phyloP scores from a whole-genome alignment of 192 early-diverging fungal genomes.

The Gamsiella multidivaricata region DNA sequence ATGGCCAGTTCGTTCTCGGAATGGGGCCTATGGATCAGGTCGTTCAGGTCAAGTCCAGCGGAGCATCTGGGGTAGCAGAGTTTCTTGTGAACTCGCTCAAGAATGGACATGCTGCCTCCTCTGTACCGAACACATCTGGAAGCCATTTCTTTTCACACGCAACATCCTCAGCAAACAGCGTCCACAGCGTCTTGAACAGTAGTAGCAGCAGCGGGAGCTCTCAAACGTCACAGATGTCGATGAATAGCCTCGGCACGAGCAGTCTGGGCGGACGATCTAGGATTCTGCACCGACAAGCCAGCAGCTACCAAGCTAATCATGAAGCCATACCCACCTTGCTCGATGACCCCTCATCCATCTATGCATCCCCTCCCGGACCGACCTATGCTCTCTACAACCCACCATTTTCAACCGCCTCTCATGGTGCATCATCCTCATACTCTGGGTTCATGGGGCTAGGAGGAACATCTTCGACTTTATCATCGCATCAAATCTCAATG shows the following conservation, averaged over 20 bases:
- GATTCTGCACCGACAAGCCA: slow-evolving; percentile 9
- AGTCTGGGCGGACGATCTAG: slow-evolving; percentile 4
- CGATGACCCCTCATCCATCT: slow-evolving; percentile 35
- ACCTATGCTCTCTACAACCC: slow-evolving; percentile 44
- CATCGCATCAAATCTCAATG: slow-evolving; percentile 23
- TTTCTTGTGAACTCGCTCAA: slow-evolving; percentile 49
- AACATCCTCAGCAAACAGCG: background rate
- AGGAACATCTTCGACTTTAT: slow-evolving; percentile 23
- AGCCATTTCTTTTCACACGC: slow-evolving; percentile 28
- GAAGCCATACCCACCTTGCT: slow-evolving; percentile 9
- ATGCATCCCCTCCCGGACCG: slow-evolving; percentile 26
- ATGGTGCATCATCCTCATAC: slow-evolving; percentile 24
- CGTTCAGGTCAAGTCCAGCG: slow-evolving; percentile 10
- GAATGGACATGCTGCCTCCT: slow-evolving; percentile 16
- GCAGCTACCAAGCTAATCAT: background rate
- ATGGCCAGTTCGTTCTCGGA: slow-evolving; percentile 36
- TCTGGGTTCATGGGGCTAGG: slow-evolving; percentile 12
- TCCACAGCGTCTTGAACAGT: background rate
- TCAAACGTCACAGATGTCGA: slow-evolving; percentile 6
- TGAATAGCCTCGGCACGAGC: background rate
- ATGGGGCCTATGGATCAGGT: slow-evolving; percentile 34
- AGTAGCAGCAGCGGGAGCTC: background rate
- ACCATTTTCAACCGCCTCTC: slow-evolving; percentile 31
- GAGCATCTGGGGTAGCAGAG: slow-evolving; percentile 35
- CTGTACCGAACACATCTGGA: slow-evolving; percentile 17